A percentile compares a stretch with the other conserved stretches of the same genome.
phyloP scores from a whole-genome alignment of 1,284 basidiomycete species.

The Rugosomyces carneus region DNA sequence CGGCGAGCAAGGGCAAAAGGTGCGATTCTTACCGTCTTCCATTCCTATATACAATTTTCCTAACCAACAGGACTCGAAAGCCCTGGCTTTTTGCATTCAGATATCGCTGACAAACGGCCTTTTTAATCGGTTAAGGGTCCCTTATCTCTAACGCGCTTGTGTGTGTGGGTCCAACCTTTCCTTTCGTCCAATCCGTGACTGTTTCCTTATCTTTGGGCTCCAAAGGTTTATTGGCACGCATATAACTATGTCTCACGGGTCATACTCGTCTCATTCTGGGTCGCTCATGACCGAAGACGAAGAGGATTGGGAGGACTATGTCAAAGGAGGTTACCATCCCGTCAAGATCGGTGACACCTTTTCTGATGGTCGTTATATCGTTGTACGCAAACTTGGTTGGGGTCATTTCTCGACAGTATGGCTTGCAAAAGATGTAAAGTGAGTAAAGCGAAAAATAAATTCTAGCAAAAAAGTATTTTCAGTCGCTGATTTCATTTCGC shows the following conservation, averaged over 20 bases:
- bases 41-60: background rate
- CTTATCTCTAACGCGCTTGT: background rate
- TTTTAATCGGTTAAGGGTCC: background rate
- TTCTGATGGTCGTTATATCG: constrained; percentile 82
- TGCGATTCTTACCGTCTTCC: background rate
- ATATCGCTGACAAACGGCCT: background rate
- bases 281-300: constrained; percentile 64
- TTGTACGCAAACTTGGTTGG: constrained; percentile 96
- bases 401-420: constrained; percentile 97
- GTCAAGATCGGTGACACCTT: constrained; percentile 94
- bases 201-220: constrained; percentile 4
- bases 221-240: background rate
- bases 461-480: background rate
- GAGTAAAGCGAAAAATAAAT: constrained; percentile 24
- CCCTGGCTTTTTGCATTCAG: background rate
- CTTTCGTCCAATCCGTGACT: background rate
- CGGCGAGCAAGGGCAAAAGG: background rate
- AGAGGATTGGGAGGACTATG: constrained; percentile 80
- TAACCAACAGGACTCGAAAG: background rate
- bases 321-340: constrained; percentile 91
- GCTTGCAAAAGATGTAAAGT: constrained; percentile 86
- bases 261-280: constrained; percentile 38
- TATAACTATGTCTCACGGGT: constrained; percentile 37
- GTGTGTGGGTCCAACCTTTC: background rate
- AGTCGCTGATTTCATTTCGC: background rate